Evolutionary conservation across 805 yeast species (phyloP), one percentile per base, ranked within the genome.

Genomic region (Teunomyces pallodes): DNA sequence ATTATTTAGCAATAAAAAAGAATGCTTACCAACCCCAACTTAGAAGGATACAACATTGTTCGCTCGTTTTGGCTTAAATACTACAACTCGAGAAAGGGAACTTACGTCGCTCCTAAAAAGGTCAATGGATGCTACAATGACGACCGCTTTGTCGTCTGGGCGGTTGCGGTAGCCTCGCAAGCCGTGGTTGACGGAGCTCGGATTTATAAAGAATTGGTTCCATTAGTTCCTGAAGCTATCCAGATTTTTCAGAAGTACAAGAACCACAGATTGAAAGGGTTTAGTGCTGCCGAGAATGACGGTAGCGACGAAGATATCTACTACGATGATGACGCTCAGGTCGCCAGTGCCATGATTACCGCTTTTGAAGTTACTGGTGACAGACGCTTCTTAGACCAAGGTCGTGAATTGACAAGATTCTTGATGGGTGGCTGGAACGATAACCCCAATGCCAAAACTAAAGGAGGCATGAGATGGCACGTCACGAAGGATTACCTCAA

Each of bases 281-380:
- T 76, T 64, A 79, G 86, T 36, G 90, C 89, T 1, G 83, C 84
- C 4, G 83, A 80, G 58, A 77, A 82, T 57, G 71, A 70, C 45
- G 76, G 77, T 17, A 83, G 78, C 41, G 84, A 84, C 61, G 67
- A 68, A 44, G 90, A 85, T 60, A 80, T 85, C 36, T 84, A 84
- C 62, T 82, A 82, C 52, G 90, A 85, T 58, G 91, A 85, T 58
- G 86, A 84, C 59, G 91, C 90, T 2, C 91, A 85, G 60, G 81
- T 84, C 10, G 84, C 86, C 12, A 72, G 82, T 55, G 85, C 84
- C 3, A 70, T 83, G 54, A 67, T 86, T 48, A 76, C 82, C 2
- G 87, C 87, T 1, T 84, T 81, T 58, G 90, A 84, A 57, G 87
- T 82, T 20, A 83, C 89, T 1, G 79, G 77, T 1, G 78, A 83